Conservation (phyloP, 2,329 filamentous ascomycete genomes). For the Alternaria arborescens region DNA sequence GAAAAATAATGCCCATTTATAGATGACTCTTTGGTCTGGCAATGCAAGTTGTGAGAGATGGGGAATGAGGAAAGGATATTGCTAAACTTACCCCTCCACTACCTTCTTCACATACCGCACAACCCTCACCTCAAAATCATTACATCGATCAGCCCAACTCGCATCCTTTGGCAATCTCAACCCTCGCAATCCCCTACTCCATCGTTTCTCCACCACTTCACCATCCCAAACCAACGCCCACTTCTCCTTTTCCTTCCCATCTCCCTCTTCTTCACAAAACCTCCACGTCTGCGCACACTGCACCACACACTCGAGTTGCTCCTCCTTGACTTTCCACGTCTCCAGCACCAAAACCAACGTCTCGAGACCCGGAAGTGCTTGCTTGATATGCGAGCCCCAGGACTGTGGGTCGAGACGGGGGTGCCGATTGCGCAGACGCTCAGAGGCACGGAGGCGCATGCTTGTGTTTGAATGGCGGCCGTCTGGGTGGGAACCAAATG, state of each 20-base stretch:
- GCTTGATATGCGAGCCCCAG: constrained; percentile 25
- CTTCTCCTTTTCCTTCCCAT: background rate
- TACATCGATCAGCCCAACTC: constrained; percentile 1
- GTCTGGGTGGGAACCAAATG: constrained; percentile 5
- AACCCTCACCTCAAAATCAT: constrained; percentile 15
- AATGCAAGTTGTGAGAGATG: too few species aligned
- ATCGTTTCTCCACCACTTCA: constrained; percentile 25
- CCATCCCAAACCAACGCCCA: constrained; percentile 37
- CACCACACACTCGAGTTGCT: constrained; percentile 35
- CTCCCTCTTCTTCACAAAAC: constrained; percentile 17
- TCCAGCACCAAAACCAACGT: constrained; percentile 35
- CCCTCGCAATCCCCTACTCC: constrained; percentile 9
- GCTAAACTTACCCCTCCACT: background rate
- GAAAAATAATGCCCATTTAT: too few species aligned
- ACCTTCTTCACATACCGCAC: constrained; percentile 11
- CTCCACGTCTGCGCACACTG: constrained; percentile 43
- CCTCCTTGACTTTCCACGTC: constrained; percentile 35
- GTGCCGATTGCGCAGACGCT: constrained; percentile 22
- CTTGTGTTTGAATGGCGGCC: constrained; percentile 12
- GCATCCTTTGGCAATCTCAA: constrained; percentile 1
- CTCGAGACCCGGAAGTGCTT: constrained; percentile 28
- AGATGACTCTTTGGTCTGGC: too few species aligned
- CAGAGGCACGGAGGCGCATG: constrained; percentile 30
- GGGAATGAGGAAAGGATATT: background rate
- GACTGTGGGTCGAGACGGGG: background rate